phyloP scores from a whole-genome alignment of 371 early-diverging fungal genomes.

The Catenaria anguillulae region DNA sequence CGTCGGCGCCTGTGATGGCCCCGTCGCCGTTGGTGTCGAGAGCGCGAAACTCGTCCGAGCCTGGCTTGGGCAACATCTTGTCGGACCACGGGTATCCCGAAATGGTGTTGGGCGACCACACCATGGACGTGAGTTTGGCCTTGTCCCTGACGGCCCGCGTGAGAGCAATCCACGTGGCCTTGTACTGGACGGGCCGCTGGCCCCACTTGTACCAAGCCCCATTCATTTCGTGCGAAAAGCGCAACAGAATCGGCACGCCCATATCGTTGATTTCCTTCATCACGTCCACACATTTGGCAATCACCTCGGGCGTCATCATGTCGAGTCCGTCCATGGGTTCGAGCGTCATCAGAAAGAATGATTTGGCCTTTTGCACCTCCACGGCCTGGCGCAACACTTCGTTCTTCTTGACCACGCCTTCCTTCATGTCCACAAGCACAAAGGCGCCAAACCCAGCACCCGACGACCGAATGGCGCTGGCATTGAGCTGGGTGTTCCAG shows the following conservation, averaged over 20 bases:
- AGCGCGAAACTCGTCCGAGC: neutral
- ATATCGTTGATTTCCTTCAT: neutral
- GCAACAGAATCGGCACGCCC: slow-evolving; percentile 3
- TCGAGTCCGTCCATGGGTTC: slow-evolving; percentile 3
- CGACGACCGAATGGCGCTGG: too few relatives aligned
- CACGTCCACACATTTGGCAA: neutral
- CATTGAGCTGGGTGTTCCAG: neutral
- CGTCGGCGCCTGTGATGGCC: neutral
- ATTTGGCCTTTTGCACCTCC: neutral
- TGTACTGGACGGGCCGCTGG: neutral
- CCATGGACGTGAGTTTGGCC: neutral
- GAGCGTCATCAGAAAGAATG: neutral
- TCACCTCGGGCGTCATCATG: neutral
- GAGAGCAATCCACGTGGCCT: neutral
- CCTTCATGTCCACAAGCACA: neutral
- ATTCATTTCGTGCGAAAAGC: slow-evolving; percentile 6
- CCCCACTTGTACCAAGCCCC: slow-evolving; percentile 6
- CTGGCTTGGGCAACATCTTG: neutral
- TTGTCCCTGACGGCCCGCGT: neutral
- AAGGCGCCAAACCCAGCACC: slow-evolving; percentile 4
- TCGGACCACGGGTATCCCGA: neutral
- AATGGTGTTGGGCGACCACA: neutral
- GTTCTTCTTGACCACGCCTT: neutral
- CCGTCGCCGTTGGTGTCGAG: slow-evolving; percentile 5
- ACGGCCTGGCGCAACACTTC: neutral